A percentile compares a stretch with the other conserved stretches of the same genome.
Evolutionary conservation across 176 grass and related monocot genomes (phyloP).

Genomic region (Musa schizocarpa): DNA sequence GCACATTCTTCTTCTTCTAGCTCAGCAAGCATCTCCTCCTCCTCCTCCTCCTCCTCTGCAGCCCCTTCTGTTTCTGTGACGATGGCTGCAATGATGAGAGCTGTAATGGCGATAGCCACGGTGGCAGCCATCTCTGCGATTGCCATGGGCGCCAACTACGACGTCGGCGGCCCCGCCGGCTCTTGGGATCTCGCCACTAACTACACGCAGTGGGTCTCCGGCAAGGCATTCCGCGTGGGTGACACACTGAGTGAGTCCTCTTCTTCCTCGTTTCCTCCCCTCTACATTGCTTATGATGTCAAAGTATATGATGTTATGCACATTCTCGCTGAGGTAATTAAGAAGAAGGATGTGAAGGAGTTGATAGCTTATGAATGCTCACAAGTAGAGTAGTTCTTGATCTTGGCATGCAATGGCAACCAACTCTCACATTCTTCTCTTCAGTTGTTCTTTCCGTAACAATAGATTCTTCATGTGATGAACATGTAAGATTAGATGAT

Average conservation of each 20-base stretch:
- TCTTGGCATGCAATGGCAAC: neutral
- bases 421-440: neutral
- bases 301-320: too few relatives aligned
- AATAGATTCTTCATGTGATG: neutral
- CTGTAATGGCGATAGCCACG: neutral
- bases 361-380: too few relatives aligned
- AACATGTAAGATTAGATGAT: too few relatives aligned
- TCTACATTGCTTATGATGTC: neutral
- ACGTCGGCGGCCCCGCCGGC: conserved; percentile 51
- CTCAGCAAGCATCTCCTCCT: neutral
- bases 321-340: too few relatives aligned
- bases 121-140: conserved; percentile 9
- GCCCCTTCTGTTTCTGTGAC: neutral
- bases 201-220: conserved; percentile 41
- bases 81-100: conserved; percentile 6
- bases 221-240: conserved; percentile 37
- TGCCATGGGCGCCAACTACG: conserved; percentile 35
- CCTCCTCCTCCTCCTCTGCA: neutral
- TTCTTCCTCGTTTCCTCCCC: neutral
- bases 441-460: neutral
- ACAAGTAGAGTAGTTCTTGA: neutral
- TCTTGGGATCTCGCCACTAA: conserved; percentile 61
- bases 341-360: too few relatives aligned
- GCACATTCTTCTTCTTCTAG: neutral
- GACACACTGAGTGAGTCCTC: conserved; percentile 44